Conservation (phyloP, 2,329 filamentous ascomycete species). For the Diaporthe citrichinensis region DNA sequence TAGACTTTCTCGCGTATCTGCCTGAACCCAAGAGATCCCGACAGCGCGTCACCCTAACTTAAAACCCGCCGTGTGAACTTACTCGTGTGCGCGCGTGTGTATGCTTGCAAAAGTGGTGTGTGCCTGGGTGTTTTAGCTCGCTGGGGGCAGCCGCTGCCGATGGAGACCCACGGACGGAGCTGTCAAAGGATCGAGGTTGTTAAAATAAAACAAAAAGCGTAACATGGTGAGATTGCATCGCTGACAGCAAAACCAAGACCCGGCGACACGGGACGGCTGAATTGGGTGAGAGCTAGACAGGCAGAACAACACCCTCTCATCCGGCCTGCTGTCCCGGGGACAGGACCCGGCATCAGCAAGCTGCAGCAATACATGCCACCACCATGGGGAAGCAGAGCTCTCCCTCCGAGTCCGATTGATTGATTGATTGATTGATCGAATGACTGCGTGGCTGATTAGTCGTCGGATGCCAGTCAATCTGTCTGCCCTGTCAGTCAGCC, state of each 20-base stretch:
- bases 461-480: neutral
- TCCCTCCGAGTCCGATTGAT: neutral
- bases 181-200: slow-evolving; percentile 2
- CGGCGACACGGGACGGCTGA: neutral
- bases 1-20: slow-evolving; percentile 37
- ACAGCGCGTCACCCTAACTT: slow-evolving; percentile 40
- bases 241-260: neutral
- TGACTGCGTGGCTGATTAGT: neutral
- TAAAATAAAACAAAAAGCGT: neutral
- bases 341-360: neutral
- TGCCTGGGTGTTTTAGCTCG: slow-evolving; percentile 11
- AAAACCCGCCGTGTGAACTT: slow-evolving; percentile 34
- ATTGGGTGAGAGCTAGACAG: neutral
- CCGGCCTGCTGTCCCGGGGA: slow-evolving; percentile 2
- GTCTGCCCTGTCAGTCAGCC: neutral
- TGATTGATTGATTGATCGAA: neutral
- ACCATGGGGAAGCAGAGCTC: neutral
- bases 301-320: neutral
- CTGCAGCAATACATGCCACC: slow-evolving; percentile 1
- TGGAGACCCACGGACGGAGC: slow-evolving; percentile 11
- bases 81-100: neutral
- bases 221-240: slow-evolving; percentile 2
- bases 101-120: neutral
- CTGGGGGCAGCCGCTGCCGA: slow-evolving; percentile 5
- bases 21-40: slow-evolving; percentile 32